Evolutionary conservation across 176 grass and related monocot species (phyloP).

Genomic region (Ananas comosus): DNA sequence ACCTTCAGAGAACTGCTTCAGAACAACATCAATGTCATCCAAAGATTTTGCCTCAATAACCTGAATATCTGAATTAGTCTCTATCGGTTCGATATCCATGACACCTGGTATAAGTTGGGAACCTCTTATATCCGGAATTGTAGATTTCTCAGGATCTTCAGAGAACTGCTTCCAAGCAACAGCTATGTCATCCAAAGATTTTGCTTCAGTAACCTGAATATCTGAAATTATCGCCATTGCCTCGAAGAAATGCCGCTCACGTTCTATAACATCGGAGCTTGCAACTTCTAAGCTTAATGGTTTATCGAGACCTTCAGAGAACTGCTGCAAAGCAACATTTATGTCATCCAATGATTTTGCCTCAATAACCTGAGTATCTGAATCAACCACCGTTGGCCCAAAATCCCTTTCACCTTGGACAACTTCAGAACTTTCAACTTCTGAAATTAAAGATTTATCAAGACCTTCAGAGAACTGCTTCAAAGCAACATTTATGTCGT

Average conservation of each 20-base stretch:
- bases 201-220: conserved; percentile 18
- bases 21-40: conserved; percentile 18
- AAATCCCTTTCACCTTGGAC: conserved; percentile 10
- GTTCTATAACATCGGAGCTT: not conserved
- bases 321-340: conserved; percentile 28
- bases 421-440: conserved; percentile 13
- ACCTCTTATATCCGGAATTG: not conserved
- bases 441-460: conserved; percentile 19
- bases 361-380: conserved; percentile 39
- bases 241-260: not conserved
- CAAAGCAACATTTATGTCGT: conserved; percentile 46
- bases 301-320: conserved; percentile 3
- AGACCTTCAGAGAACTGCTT: conserved; percentile 33
- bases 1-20: conserved; percentile 21
- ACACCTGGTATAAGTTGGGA: conserved; percentile 4
- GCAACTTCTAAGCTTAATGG: not conserved
- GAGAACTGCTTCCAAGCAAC: conserved; percentile 6
- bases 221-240: not conserved
- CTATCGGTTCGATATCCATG: conserved; percentile 6
- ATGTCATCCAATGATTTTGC: conserved; percentile 63
- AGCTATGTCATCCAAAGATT: conserved; percentile 3
- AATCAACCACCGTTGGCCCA: conserved; percentile 11
- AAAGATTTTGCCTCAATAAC: conserved; percentile 27
- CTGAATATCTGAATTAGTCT: conserved; percentile 16
- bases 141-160: not conserved